Percentiles rank a stretch among this genome's conserved stretches.
Conservation (phyloP, 2,329 filamentous ascomycete genomes). For the Thielaviopsis ethacetica region DNA sequence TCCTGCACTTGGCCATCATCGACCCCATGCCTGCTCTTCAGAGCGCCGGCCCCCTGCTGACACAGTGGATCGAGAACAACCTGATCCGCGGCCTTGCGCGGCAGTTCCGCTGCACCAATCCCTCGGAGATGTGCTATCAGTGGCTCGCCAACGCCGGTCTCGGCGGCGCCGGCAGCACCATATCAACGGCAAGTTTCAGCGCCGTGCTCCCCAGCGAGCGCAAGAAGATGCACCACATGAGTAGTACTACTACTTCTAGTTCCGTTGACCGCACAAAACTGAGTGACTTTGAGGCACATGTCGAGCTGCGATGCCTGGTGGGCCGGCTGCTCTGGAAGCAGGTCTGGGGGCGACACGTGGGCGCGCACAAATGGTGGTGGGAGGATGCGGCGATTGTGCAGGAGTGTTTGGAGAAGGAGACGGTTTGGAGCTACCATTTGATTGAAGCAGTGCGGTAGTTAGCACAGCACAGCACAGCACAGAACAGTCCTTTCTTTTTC, state of each 20-base stretch:
- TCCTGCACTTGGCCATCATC: constrained; percentile 42
- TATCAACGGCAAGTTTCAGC: constrained; percentile 32
- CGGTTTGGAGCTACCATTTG: constrained; percentile 41
- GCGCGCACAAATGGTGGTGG: constrained; percentile 43
- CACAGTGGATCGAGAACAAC: constrained; percentile 45
- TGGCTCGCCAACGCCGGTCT: constrained; percentile 43
- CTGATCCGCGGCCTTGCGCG: constrained; percentile 42
- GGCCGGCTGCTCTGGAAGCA: constrained; percentile 44
- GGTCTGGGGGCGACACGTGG: constrained; percentile 39
- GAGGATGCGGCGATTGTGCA: constrained; percentile 36
- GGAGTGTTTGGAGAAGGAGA: constrained; percentile 37
- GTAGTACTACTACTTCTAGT: neutral
- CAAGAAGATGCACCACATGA: constrained; percentile 6
- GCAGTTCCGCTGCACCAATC: constrained; percentile 41
- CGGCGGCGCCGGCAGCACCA: constrained; percentile 28
- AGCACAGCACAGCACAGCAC: neutral
- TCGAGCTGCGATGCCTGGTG: constrained; percentile 33
- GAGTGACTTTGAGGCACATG: constrained; percentile 21
- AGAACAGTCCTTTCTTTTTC: too few relatives aligned
- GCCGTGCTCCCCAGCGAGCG: constrained; percentile 23
- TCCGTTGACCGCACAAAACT: neutral
- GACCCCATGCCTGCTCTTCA: constrained; percentile 41
- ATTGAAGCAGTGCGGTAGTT: constrained; percentile 33
- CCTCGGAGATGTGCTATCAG: constrained; percentile 38
- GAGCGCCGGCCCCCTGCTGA: constrained; percentile 39